Percentiles rank a stretch among this genome's conserved stretches.
These are phyloP conservation scores for Picocystis sp. DNA, from an alignment of 163 green algal genomes.

Conservation along the genomic window DNA sequence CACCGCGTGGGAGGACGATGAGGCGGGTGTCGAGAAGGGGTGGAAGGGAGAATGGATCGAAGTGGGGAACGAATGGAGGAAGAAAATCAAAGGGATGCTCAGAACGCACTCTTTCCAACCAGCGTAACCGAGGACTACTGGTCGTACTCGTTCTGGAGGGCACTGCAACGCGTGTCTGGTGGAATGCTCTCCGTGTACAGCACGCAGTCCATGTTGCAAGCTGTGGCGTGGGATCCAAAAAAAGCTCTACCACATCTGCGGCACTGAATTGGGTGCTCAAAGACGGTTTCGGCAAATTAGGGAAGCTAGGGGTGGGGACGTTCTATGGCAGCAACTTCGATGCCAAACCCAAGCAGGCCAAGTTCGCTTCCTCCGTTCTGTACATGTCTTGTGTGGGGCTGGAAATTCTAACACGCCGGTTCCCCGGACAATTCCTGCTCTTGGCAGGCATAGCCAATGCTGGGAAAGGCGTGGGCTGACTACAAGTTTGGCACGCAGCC, in stretches of 20 bases:
- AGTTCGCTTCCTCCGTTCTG: no score
- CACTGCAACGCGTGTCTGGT: conserved; percentile 15
- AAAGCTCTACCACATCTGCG: conserved; percentile 52
- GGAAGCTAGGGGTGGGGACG: conserved; percentile 64
- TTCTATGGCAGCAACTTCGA: conserved; percentile 76
- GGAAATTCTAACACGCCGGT: no score
- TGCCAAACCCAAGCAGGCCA: conserved; percentile 62
- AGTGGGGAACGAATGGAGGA: no score
- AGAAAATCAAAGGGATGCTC: no score
- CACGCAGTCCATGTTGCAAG: conserved; percentile 69
- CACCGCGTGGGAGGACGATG: no score
- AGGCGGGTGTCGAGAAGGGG: no score
- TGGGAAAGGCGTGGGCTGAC: conserved; percentile 61
- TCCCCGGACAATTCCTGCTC: conserved; percentile 54
- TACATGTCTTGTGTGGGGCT: no score
- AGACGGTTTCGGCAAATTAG: conserved; percentile 75
- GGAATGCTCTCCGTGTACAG: neutral
- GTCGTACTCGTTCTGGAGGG: conserved; percentile 54
- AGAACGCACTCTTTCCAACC: no score
- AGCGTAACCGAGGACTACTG: conserved; percentile 72
- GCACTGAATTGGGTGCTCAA: conserved; percentile 95
- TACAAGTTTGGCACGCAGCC: conserved; percentile 73
- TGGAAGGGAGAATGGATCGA: no score
- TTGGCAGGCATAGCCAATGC: conserved; percentile 76
- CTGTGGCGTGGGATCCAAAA: conserved; percentile 77